Conservation (phyloP, 305 asterid genomes). For the Solanum chacoense region DNA sequence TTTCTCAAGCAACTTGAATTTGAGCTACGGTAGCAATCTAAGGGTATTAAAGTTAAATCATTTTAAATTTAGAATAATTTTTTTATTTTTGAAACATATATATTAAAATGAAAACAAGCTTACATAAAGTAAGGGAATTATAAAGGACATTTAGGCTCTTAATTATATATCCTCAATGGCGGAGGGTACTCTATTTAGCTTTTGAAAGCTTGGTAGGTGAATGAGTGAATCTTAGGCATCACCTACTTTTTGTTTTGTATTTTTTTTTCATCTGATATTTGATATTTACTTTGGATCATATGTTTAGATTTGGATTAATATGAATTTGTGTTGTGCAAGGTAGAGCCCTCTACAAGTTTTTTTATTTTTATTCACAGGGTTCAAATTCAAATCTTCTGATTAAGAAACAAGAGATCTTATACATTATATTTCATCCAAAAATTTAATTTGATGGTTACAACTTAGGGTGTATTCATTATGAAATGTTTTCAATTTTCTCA, state of each 20-base stretch:
- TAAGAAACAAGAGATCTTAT: not conserved
- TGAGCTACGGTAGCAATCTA: not conserved
- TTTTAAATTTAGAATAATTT: not conserved
- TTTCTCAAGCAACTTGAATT: constrained; percentile 19
- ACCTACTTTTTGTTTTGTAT: not conserved
- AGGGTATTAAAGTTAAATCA: not conserved
- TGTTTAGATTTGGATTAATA: not conserved
- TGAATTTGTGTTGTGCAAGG: accelerated
- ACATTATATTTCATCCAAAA: not conserved
- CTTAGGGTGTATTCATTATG: not conserved
- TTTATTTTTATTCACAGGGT: not conserved
- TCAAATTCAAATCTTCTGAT: not conserved
- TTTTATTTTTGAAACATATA: not conserved
- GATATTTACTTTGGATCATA: not conserved
- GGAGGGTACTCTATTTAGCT: not conserved
- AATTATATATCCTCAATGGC: not conserved
- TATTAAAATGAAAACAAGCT: not conserved
- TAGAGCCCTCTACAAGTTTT: not conserved
- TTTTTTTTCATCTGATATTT: not conserved
- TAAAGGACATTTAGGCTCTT: not conserved
- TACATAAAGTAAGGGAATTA: not conserved
- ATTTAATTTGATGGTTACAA: not conserved
- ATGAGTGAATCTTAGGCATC: not conserved
- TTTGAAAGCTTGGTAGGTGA: constrained; percentile 10
- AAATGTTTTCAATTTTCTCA: not conserved